Base-by-base conservation (phyloP, 2,329 filamentous ascomycete genomes). In the Nemania abortiva region DNA sequence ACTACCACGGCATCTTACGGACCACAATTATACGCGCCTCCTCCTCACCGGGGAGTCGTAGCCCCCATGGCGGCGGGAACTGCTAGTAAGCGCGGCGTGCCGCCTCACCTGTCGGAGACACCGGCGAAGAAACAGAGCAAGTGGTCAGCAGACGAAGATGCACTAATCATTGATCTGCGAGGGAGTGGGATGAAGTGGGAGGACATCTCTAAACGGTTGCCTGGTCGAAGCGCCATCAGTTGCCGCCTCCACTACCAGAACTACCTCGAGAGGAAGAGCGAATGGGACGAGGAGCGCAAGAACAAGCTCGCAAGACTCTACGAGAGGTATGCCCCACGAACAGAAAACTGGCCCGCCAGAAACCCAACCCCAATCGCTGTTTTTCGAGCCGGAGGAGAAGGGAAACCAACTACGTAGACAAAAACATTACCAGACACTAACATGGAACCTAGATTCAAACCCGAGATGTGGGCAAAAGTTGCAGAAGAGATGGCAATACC, bases 101-200 rank as follows among this genome's bases (percentile, higher is more conserved):
- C 84, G 70, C 79, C 87, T 37, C 87, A 90, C 77, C 82, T 83
- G 18, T 79, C 84, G 37, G 87, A 90, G 74, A 92, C 91, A 45
- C 93, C 93, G 22, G 92, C 93, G 39, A 97, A 96, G 84, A 97
- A 95, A 82, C 94, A 98, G 81, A 97, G 93, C 78, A 98, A 98
- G 82, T 98, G 96, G 96, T 97, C 93, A 5, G 86, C 92, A 0
- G 94, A 98, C 70, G 95, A 98, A 80, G 94, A 98, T 81, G 89
- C 92, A n/a, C 84, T 96, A 57, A 97, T 97, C 75, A 97, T 98
- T 76, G 93, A 97, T 80, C 88, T 98, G 70, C 90, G 95, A 66
- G 93, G 94, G 45, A 91, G 91, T 75, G 93, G 93, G 9, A 97
- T 98, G 94, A 98, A 98, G 79, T 98, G 95, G 96, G 95, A 98